phyloP scores from a whole-genome alignment of 2,329 filamentous ascomycete genomes.

The Clonostachys sp. region DNA sequence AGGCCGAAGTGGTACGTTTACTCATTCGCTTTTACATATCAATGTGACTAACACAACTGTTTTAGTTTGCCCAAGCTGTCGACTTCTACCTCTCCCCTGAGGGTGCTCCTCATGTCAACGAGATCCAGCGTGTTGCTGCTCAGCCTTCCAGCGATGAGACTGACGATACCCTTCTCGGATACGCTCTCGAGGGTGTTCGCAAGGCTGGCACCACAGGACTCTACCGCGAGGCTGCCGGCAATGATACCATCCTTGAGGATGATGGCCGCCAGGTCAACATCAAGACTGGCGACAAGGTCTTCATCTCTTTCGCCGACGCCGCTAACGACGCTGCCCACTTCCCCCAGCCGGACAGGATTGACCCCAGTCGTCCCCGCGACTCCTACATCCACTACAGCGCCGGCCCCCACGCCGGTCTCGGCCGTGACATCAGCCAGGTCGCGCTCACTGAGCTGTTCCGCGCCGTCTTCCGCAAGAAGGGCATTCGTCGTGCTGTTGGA shows the following conservation, averaged over 20 bases:
- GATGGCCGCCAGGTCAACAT: constrained; percentile 47
- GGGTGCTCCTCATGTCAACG: constrained; percentile 49
- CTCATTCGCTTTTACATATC: not conserved
- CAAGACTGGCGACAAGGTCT: constrained; percentile 53
- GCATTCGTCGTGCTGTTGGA: constrained; percentile 57
- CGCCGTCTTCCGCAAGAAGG: constrained; percentile 55
- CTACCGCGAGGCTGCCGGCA: constrained; percentile 48
- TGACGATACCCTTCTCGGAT: constrained; percentile 62
- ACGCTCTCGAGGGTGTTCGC: constrained; percentile 68
- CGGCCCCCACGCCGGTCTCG: constrained; percentile 60
- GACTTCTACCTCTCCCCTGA: constrained; percentile 65
- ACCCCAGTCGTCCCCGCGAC: constrained; percentile 58
- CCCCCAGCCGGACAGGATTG: constrained; percentile 55
- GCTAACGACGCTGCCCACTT: constrained; percentile 54
- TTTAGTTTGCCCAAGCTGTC: constrained; percentile 65
- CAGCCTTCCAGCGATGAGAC: constrained; percentile 48
- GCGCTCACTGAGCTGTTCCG: constrained; percentile 66
- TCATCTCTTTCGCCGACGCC: constrained; percentile 55
- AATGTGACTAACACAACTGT: constrained; percentile 7
- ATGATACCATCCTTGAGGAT: constrained; percentile 42
- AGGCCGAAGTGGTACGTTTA: constrained; percentile 57
- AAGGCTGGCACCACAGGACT: constrained; percentile 59
- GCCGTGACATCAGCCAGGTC: constrained; percentile 53
- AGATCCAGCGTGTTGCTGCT: constrained; percentile 56
- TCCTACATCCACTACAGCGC: constrained; percentile 61